Percentiles rank a stretch among this genome's conserved stretches.
Evolutionary conservation across 2,329 filamentous ascomycete species (phyloP).

Genomic region (Aphanoascus verrucosus): DNA sequence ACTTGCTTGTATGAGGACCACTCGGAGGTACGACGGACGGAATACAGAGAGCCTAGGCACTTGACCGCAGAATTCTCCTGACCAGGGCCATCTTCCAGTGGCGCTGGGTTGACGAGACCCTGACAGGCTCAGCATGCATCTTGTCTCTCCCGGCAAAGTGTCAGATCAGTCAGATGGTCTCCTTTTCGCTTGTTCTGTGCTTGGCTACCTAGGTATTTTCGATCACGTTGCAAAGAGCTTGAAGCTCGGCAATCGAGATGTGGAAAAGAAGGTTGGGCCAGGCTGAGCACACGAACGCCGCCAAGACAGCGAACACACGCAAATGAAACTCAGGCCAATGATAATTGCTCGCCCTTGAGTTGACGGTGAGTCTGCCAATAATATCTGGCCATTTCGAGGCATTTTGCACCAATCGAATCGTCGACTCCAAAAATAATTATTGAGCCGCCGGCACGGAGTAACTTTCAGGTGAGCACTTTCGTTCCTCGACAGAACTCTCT

Average conservation of each 20-base stretch:
- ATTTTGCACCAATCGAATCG: neutral
- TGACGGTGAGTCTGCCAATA: no score
- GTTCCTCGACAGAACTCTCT: no score
- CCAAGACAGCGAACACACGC: neutral
- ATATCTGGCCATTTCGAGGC: no score
- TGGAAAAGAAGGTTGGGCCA: neutral
- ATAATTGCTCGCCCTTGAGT: neutral
- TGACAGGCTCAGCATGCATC: neutral
- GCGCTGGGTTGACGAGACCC: neutral
- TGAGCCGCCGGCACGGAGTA: no score
- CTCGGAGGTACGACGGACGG: no score
- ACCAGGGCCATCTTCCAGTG: neutral
- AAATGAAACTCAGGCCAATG: neutral
- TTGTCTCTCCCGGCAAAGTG: neutral
- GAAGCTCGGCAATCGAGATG: conserved; percentile 4
- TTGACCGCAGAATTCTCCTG: neutral
- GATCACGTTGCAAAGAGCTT: neutral
- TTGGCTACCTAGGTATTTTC: neutral
- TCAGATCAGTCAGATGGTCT: no score
- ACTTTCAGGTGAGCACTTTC: no score
- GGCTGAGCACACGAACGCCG: neutral
- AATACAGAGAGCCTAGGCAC: neutral
- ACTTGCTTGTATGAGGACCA: no score
- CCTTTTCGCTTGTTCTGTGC: neutral
- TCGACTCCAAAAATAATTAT: neutral